Percentiles rank a stretch among this genome's conserved stretches.
These are phyloP conservation scores for Talaromyces wortmannii DNA, from an alignment of 495 filamentous ascomycete genomes.

Conservation along the genomic window DNA sequence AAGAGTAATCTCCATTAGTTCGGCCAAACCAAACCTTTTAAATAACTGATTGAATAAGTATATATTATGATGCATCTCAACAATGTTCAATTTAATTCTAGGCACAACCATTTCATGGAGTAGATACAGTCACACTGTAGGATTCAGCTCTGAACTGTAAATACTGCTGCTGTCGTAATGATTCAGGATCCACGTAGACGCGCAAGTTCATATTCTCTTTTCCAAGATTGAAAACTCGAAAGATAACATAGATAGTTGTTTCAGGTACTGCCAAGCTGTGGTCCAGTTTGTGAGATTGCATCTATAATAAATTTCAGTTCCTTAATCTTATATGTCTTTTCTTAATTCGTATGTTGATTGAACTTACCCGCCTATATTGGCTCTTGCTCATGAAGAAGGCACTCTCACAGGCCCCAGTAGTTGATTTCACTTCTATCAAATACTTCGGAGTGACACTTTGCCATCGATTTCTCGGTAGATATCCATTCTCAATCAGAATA, in stretches of 20 bases:
- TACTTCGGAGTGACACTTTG: constrained; percentile 18
- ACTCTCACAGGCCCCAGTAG: constrained; percentile 22
- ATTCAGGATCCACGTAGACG: constrained; percentile 30
- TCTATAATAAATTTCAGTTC: not conserved
- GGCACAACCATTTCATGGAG: too few species aligned
- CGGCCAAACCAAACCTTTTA: too few species aligned
- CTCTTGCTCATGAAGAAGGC: constrained; percentile 35
- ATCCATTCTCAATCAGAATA: constrained; percentile 22
- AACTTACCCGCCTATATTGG: constrained; percentile 28
- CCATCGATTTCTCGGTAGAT: constrained; percentile 20
- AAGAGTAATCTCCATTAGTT: too few species aligned
- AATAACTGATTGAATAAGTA: too few species aligned
- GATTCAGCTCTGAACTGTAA: not conserved
- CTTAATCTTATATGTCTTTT: constrained; percentile 10
- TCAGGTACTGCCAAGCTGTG: not conserved
- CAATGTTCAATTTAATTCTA: too few species aligned
- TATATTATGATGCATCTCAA: too few species aligned
- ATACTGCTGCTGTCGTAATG: not conserved
- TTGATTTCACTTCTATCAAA: constrained; percentile 44
- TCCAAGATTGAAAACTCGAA: constrained; percentile 31
- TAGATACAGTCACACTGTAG: not conserved
- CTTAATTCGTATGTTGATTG: not conserved
- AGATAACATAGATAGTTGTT: constrained; percentile 28
- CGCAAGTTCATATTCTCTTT: constrained; percentile 18
- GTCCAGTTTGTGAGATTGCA: not conserved